phyloP scores from a whole-genome alignment of 257 asterid species.

The Capsicum chinense region DNA sequence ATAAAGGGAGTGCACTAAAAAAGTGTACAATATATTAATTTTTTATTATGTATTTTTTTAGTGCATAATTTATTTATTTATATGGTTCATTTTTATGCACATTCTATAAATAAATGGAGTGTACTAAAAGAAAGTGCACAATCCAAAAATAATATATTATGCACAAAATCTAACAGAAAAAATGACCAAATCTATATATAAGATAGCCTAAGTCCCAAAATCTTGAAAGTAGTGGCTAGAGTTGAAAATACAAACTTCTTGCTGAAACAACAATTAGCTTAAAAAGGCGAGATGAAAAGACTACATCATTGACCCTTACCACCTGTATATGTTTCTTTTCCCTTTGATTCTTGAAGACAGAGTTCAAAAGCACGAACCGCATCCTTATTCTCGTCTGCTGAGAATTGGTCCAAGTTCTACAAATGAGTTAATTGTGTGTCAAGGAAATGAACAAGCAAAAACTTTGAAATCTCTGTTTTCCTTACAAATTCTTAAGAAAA shows the following conservation, averaged over 20 bases:
- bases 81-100: too few relatives aligned
- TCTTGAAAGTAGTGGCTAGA: background rate
- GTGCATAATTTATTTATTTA: too few relatives aligned
- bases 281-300: conserved; percentile 3
- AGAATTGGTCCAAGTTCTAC: conserved; percentile 13
- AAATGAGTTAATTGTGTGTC: background rate
- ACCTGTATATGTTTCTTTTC: background rate
- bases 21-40: too few relatives aligned
- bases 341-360: conserved; percentile 6
- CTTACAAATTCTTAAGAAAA: too few relatives aligned
- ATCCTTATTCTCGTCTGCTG: conserved; percentile 10
- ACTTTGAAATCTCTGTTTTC: too few relatives aligned
- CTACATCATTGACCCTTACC: background rate
- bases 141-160: too few relatives aligned
- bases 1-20: too few relatives aligned
- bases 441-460: background rate
- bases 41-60: too few relatives aligned
- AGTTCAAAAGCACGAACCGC: conserved; percentile 20
- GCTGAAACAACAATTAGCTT: background rate
- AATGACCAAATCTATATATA: background rate
- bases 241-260: background rate
- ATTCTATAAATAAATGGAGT: too few relatives aligned
- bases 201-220: background rate
- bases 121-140: too few relatives aligned
- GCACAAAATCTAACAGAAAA: background rate